phyloP scores from a whole-genome alignment of 495 filamentous ascomycete species.

The Arthonia radiata region DNA sequence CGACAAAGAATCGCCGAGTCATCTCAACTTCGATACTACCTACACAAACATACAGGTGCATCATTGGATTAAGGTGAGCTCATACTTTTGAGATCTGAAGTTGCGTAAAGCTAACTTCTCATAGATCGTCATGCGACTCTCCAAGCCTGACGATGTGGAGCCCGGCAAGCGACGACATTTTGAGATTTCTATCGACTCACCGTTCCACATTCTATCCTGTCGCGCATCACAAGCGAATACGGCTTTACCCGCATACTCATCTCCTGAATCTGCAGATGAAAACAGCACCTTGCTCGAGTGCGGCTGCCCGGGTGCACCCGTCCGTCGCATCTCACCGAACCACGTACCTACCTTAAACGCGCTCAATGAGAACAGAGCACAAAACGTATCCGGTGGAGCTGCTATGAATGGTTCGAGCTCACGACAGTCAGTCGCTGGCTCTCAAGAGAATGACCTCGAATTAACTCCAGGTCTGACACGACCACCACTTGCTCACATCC shows the following conservation, averaged over 20 bases:
- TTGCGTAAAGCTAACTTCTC: conserved; percentile 8
- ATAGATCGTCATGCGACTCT: conserved; percentile 90
- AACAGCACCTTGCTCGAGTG: conserved; percentile 31
- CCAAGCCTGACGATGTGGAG: conserved; percentile 59
- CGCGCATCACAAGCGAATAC: conserved; percentile 82
- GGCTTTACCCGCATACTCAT: conserved; percentile 61
- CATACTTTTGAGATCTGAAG: conserved; percentile 2
- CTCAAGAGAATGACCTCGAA: too few species aligned
- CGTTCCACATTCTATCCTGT: conserved; percentile 87
- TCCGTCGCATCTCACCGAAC: conserved; percentile 17
- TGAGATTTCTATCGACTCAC: conserved; percentile 96
- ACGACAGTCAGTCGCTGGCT: too few species aligned
- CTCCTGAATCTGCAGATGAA: conserved; percentile 25
- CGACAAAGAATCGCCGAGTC: conserved; percentile 44
- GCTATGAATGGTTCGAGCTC: too few species aligned
- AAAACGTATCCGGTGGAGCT: too few species aligned
- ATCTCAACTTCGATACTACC: conserved; percentile 79
- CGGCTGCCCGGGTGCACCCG: conserved; percentile 48
- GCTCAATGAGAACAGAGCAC: too few species aligned
- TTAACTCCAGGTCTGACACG: conserved; percentile 11
- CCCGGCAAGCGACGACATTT: conserved; percentile 74
- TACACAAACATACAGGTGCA: conserved; percentile 92
- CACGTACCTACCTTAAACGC: conserved; percentile 17
- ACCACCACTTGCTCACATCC: conserved; percentile 15
- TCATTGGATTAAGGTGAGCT: conserved; percentile 94